Evolutionary conservation across 257 asterid species (phyloP), one percentile per base, ranked within the genome.

Genomic region (Penstemon barbatus): DNA sequence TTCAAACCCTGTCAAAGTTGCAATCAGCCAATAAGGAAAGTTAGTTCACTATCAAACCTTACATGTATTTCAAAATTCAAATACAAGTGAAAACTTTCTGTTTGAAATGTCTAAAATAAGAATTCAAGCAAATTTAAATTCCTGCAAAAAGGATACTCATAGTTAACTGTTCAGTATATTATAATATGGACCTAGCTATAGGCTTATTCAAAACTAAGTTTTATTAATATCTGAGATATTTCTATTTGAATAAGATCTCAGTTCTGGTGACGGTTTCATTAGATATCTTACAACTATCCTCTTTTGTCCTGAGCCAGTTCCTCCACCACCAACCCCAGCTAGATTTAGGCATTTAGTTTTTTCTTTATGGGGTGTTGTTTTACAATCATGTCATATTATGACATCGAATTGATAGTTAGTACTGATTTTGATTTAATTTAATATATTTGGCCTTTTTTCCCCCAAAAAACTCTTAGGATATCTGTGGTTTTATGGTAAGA

Each of bases 351-450:
- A 44, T 44, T 25, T 25, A 25, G 33, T 25, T 25, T 25, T 25
- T 25, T 25, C 33, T 25, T 25, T 25, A 25, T 0, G 33, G 33
- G 33, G 33, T 49, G 49, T 41, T 3, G 18, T 15, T 37, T 54
- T 66, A 44, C 49, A 59, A 18, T 59, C 61, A n/a, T 19, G 67
- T 46, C 18, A 33, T 41, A 51, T 33, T 41, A 19, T 43, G 74
- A 36, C 49, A 40, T 41, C 9, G 18, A 62, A 19, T 56, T 45
- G 12, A 13, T 63, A 42, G 58, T 9, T 25, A 36, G 2, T 19
- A 12, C 38, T 71, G 46, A 50, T 51, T 57, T 25, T 66, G 18
- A 25, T 6, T 36, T 18, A 8, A 49, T 49, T 49, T 6, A 15
- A 6, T 54, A 11, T 63, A 33, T 15, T 9, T 48, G 60, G 60